Percentiles rank a stretch among this genome's conserved stretches.
These are phyloP conservation scores for Penicillium sp. DNA, from an alignment of 2,329 filamentous ascomycete species.

Conservation along the genomic window DNA sequence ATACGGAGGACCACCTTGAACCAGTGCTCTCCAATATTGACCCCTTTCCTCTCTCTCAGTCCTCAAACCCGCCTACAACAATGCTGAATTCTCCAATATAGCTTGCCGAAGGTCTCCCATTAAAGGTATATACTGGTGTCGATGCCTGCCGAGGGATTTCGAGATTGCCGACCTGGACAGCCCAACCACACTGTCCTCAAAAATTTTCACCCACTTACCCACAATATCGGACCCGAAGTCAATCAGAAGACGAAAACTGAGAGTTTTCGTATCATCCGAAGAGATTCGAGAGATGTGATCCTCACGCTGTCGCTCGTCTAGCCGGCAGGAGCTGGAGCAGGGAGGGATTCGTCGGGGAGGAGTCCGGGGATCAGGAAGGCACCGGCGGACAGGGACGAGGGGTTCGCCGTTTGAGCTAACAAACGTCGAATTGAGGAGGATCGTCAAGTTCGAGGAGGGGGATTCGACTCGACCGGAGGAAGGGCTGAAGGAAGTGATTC, in stretches of 20 bases:
- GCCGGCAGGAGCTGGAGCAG: constrained; percentile 40
- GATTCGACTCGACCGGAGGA: constrained; percentile 41
- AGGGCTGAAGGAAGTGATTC: constrained; percentile 28
- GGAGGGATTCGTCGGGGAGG: constrained; percentile 30
- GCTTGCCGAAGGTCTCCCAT: background rate
- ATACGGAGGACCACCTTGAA: background rate
- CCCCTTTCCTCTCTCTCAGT: background rate
- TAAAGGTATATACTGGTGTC: background rate
- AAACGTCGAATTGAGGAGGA: constrained; percentile 36
- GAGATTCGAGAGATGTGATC: constrained; percentile 21
- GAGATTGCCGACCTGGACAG: constrained; percentile 10
- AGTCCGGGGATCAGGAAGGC: constrained; percentile 30
- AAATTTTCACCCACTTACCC: constrained; percentile 16
- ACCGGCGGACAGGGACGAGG: constrained; percentile 28
- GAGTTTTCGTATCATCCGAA: constrained; percentile 20
- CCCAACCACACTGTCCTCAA: constrained; percentile 1
- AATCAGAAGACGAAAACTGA: constrained; percentile 16
- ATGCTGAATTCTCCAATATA: background rate
- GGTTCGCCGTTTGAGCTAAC: constrained; percentile 40
- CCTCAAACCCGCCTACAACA: background rate
- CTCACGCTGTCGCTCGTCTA: constrained; percentile 38
- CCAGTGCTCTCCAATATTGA: background rate
- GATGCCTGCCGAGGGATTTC: constrained; percentile 2
- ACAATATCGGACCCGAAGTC: constrained; percentile 15
- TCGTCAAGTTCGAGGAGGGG: constrained; percentile 38